These are phyloP conservation scores for Chytriomyces confervae DNA, from an alignment of 192 early-diverging fungal genomes.

Conservation along the genomic window DNA sequence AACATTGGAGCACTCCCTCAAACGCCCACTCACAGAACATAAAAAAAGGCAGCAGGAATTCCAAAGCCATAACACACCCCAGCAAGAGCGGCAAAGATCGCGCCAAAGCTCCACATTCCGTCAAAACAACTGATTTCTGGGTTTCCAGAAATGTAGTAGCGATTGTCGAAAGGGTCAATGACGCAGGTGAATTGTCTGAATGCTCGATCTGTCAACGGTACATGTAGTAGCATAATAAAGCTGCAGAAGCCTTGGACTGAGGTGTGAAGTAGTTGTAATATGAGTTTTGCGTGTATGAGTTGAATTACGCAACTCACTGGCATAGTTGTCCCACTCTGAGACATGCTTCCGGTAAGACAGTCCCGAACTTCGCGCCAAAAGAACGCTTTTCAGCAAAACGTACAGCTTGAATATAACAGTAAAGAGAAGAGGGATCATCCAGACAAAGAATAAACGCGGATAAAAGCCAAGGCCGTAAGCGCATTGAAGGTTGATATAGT, in stretches of 20 bases:
- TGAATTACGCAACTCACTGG: slow-evolving; percentile 4
- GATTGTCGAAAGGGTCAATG: slow-evolving; percentile 12
- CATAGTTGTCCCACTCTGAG: slow-evolving; percentile 19
- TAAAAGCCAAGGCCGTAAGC: slow-evolving; percentile 23
- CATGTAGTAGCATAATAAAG: slow-evolving; percentile 24
- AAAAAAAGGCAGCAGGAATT: slow-evolving; percentile 20
- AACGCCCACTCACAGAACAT: background rate
- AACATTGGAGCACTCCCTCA: background rate
- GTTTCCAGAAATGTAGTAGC: slow-evolving; percentile 21
- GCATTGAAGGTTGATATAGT: slow-evolving; percentile 32
- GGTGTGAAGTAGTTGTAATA: background rate
- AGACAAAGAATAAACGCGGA: slow-evolving; percentile 12
- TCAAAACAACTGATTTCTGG: slow-evolving; percentile 24
- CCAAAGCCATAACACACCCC: slow-evolving; percentile 4
- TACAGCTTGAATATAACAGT: slow-evolving; percentile 12
- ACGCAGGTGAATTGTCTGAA: slow-evolving; percentile 16
- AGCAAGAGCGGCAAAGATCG: slow-evolving; percentile 1
- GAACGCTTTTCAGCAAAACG: slow-evolving; percentile 5
- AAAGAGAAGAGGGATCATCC: slow-evolving; percentile 1
- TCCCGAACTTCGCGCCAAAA: slow-evolving; percentile 2
- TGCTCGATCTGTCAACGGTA: slow-evolving; percentile 22
- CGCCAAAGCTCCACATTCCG: slow-evolving; percentile 1
- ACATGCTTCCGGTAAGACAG: slow-evolving; percentile 9
- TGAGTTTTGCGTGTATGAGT: background rate
- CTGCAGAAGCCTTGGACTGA: slow-evolving; percentile 28